phyloP scores from a whole-genome alignment of 1,284 basidiomycete species.

The Boletellus deceptivus region DNA sequence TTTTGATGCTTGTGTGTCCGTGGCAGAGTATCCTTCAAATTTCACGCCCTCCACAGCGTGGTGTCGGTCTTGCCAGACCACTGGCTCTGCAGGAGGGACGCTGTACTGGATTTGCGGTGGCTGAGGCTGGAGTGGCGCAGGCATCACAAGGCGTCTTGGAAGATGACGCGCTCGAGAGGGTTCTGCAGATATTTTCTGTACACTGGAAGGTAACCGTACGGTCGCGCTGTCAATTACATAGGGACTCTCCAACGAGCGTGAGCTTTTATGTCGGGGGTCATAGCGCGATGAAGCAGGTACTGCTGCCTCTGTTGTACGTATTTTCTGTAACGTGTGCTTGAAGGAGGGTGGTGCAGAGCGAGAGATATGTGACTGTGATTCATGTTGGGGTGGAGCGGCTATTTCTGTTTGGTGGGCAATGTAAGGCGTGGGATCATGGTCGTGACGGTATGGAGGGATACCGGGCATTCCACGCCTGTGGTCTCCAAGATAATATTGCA shows the following conservation, averaged over 20 bases:
- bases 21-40: constrained; percentile 6
- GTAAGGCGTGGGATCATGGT: constrained; percentile 12
- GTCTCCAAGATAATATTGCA: constrained; percentile 8
- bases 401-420: constrained; percentile 12
- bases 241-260: constrained; percentile 12
- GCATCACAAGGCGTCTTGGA: constrained; percentile 67
- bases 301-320: constrained; percentile 2
- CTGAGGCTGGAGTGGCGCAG: constrained; percentile 48
- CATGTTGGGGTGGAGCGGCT: constrained; percentile 22
- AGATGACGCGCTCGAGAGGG: constrained; percentile 43
- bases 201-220: constrained; percentile 5
- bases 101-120: constrained; percentile 7
- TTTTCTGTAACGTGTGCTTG: constrained; percentile 1
- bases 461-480: constrained; percentile 6
- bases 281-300: background rate
- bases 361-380: constrained; percentile 14
- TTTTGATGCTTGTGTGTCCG: constrained; percentile 17
- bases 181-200: constrained; percentile 16
- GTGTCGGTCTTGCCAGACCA: constrained; percentile 9
- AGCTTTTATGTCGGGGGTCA: constrained; percentile 9
- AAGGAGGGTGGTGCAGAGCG: constrained; percentile 6
- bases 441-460: constrained; percentile 6
- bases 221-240: background rate
- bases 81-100: constrained; percentile 1
- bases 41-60: constrained; percentile 2